Evolutionary conservation across 768 basidiomycete genomes (phyloP).

Genomic region (Tricholoma matsutake): DNA sequence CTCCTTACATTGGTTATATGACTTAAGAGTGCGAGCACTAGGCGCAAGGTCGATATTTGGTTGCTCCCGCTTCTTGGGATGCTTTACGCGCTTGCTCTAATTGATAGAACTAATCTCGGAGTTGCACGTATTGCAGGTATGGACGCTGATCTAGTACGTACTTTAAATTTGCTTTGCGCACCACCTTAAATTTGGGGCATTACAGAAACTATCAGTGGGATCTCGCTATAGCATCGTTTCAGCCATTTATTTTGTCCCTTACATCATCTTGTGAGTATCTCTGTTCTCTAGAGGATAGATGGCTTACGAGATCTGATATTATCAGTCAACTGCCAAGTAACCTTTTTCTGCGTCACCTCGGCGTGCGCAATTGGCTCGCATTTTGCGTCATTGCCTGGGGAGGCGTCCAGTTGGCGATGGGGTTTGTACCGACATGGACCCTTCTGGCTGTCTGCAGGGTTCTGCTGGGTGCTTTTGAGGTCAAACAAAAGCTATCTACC

Average conservation of each 20-base stretch:
- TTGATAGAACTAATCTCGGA: slow-evolving; percentile 41
- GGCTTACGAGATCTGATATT: neutral
- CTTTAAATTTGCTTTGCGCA: neutral
- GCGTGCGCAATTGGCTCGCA: slow-evolving; percentile 40
- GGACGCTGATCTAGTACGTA: slow-evolving; percentile 33
- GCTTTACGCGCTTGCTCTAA: slow-evolving; percentile 36
- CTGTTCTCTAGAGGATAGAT: neutral
- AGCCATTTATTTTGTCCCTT: slow-evolving; percentile 46
- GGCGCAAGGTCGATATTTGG: slow-evolving; percentile 37
- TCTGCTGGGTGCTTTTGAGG: slow-evolving; percentile 42
- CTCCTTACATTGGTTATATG: neutral
- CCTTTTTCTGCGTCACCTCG: slow-evolving; percentile 36
- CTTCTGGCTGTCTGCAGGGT: slow-evolving; percentile 37
- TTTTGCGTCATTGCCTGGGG: slow-evolving; percentile 41
- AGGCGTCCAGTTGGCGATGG: slow-evolving; percentile 41
- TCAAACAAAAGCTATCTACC: slow-evolving; percentile 17
- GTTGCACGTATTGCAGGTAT: slow-evolving; percentile 40
- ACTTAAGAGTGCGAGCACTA: slow-evolving; percentile 13
- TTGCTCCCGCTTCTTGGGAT: slow-evolving; percentile 38
- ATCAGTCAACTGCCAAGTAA: slow-evolving; percentile 44
- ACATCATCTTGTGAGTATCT: slow-evolving; percentile 41
- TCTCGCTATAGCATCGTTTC: slow-evolving; percentile 45
- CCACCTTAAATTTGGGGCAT: neutral
- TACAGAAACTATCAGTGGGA: slow-evolving; percentile 35
- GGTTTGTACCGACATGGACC: slow-evolving; percentile 38